Conservation (phyloP, 768 basidiomycete species). For the Amanita rimosa region DNA sequence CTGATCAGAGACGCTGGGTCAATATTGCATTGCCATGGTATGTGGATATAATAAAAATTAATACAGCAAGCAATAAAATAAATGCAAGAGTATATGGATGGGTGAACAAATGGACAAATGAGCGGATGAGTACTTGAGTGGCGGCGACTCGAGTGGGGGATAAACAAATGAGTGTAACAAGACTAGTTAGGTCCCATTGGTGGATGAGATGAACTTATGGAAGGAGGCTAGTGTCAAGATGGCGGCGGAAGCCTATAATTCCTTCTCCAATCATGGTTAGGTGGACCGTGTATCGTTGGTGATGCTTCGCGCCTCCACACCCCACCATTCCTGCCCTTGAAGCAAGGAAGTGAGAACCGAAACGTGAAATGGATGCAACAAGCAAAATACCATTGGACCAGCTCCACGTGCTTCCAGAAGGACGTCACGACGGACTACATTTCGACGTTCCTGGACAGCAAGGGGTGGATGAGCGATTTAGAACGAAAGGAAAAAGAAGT, state of each 20-base stretch:
- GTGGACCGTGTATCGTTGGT: neutral
- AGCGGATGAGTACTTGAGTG: too few species aligned
- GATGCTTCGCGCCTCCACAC: neutral
- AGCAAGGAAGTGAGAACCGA: neutral
- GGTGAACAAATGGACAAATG: neutral
- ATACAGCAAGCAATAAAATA: neutral
- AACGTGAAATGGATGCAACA: neutral
- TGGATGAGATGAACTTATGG: too few species aligned
- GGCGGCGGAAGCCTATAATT: neutral
- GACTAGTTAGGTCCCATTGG: too few species aligned
- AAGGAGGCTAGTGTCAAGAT: too few species aligned
- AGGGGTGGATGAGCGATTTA: neutral
- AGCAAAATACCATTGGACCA: neutral
- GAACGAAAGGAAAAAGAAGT: constrained; percentile 5
- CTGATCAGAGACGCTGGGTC: too few species aligned
- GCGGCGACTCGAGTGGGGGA: too few species aligned
- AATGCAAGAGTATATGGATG: too few species aligned
- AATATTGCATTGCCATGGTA: too few species aligned
- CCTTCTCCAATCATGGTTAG: neutral
- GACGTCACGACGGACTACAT: constrained; percentile 8
- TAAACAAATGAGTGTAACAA: too few species aligned
- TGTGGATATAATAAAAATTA: neutral
- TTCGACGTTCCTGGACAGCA: constrained; percentile 10
- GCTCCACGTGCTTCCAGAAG: neutral
- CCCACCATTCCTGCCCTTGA: neutral